phyloP scores from a whole-genome alignment of 176 grass and related monocot species.

The Tillandsia leiboldiana region DNA sequence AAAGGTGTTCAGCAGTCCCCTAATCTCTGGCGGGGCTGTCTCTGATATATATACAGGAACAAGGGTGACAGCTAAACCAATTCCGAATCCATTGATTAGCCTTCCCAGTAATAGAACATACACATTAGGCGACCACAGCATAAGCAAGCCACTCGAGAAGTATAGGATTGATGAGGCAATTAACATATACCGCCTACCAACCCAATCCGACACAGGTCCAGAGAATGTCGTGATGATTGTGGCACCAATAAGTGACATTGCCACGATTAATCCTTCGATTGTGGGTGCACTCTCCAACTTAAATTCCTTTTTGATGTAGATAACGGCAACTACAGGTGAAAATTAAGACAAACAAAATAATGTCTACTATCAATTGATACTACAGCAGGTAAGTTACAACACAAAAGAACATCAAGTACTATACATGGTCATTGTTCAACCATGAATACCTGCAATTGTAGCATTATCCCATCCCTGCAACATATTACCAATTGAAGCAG shows the following conservation, averaged over 20 bases:
- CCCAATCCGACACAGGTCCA: conserved; percentile 57
- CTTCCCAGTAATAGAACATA: conserved; percentile 51
- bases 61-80: conserved; percentile 64
- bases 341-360: conserved; percentile 1
- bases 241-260: conserved; percentile 76
- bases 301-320: conserved; percentile 84
- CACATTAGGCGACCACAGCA: conserved; percentile 79
- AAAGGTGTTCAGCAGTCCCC: conserved; percentile 65
- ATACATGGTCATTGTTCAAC: background rate
- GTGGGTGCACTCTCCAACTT: conserved; percentile 48
- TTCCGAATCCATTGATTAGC: conserved; percentile 63
- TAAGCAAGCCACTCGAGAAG: conserved; percentile 33
- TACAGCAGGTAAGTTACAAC: background rate
- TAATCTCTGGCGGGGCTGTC: conserved; percentile 65
- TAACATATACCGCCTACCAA: conserved; percentile 61
- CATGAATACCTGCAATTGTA: conserved; percentile 53
- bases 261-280: conserved; percentile 61
- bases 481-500: conserved; percentile 68
- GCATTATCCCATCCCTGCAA: conserved; percentile 96
- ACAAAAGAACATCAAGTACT: background rate
- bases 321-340: conserved; percentile 26
- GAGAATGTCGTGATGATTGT: conserved; percentile 88
- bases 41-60: conserved; percentile 89
- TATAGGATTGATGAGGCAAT: conserved; percentile 64
- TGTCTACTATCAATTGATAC: background rate